Evolutionary conservation across 176 grass and related monocot genomes (phyloP).

Genomic region (Rhynchospora tenuis): DNA sequence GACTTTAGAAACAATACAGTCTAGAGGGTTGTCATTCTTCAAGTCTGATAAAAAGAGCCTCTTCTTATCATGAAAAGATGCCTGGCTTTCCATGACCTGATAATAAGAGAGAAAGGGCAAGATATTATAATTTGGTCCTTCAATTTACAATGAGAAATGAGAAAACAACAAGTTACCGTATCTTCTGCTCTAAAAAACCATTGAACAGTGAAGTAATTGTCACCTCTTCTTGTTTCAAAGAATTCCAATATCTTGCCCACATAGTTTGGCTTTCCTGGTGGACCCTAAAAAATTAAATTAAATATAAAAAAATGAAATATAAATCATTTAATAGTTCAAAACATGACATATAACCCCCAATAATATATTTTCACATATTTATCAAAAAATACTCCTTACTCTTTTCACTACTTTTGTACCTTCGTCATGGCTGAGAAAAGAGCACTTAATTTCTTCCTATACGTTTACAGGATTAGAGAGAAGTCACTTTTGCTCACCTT

Average conservation of each 20-base stretch:
- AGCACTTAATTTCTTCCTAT: background rate
- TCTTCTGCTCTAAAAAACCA: conserved; percentile 98
- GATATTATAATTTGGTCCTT: background rate
- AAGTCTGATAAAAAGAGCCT: conserved; percentile 90
- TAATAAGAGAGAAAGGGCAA: conserved; percentile 31
- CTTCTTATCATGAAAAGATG: conserved; percentile 55
- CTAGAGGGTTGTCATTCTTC: conserved; percentile 77
- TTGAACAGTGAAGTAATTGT: conserved; percentile 59
- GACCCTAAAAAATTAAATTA: conserved; percentile 45
- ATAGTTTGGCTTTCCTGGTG: conserved; percentile 62
- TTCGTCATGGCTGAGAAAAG: background rate
- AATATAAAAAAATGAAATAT: conserved; percentile 18
- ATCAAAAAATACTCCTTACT: conserved; percentile 1
- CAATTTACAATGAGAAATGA: background rate
- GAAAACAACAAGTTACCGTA: conserved; percentile 51
- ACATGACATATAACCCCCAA: background rate
- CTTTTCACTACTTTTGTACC: background rate
- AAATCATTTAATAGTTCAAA: conserved; percentile 22
- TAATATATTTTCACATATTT: conserved; percentile 13
- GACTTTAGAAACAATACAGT: conserved; percentile 87
- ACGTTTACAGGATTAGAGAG: background rate
- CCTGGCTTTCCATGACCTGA: conserved; percentile 77
- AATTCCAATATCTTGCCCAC: conserved; percentile 83
- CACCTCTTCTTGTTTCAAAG: conserved; percentile 58
- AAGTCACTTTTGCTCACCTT: conserved; percentile 45